Base-by-base conservation (phyloP, 2,329 filamentous ascomycete genomes). In the Blastomyces parvus region DNA sequence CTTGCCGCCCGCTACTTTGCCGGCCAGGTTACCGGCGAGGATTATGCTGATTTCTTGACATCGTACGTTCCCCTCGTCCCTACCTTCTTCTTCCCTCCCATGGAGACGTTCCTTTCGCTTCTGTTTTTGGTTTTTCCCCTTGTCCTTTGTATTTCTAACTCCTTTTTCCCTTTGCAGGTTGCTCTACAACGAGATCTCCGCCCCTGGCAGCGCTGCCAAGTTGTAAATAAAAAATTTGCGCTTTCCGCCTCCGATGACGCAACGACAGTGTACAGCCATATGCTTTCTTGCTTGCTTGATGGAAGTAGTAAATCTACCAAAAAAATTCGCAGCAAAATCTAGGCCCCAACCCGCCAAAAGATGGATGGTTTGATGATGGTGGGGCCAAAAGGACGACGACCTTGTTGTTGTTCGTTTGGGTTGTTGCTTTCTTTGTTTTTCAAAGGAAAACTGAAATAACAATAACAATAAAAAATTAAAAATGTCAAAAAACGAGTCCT, bases 41-140 rank as follows among this genome's bases (percentile, higher is more conserved):
- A 97, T 69, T 97, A 97, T 76, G 91, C 92, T 14, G 94, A 99
- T 77, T 97, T 97, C 81, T 78, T 99, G 80, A 97, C 91, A 67
- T 81, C 83, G 87, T 90, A 81, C 83, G 88, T 80, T 61, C 63
- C 36, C 40, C 64, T 17, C 11, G 2, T 6, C 11, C 40, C 7
- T 42, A 13, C 14, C 13, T 19, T 42, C 11, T 17, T 17, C 14
- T 42, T 42, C 14, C 40, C 14, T 3, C 5, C 33, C 33, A 33
- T 33, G 8, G 33, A 36, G 33, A 36, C 33, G 7, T 11, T 19
- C 30, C 9, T 8, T 65, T 48, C 5, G 42, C 8, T 40, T 27
- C 70, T 48, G 67, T 61, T 9, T 59, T 62, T 67, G 48, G 66
- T 48, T 59, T 64, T 62, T 67, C 67, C 69, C 69, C 52, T 38